Evolutionary conservation across 768 basidiomycete species (phyloP).

Genomic region (Cystofilobasidium capitatum): DNA sequence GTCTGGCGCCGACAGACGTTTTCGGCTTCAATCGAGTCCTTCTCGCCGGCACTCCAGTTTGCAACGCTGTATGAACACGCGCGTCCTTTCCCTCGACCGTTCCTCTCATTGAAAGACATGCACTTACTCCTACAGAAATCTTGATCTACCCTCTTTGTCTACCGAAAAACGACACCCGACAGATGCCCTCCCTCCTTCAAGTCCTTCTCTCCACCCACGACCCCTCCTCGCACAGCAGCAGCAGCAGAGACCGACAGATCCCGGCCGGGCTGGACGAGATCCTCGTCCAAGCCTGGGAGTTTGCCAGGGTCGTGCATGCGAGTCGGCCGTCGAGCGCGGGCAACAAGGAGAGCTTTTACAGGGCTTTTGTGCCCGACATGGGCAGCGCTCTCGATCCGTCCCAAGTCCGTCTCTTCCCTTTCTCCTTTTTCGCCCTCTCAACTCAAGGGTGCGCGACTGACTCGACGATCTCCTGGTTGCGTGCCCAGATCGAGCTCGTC

Average conservation of each 20-base stretch:
- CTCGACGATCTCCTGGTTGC: too few relatives aligned
- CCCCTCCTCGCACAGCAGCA: background rate
- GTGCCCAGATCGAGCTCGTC: constrained; percentile 64
- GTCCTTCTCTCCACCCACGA: constrained; percentile 43
- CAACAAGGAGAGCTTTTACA: constrained; percentile 62
- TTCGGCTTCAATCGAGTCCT: constrained; percentile 69
- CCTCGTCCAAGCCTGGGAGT: constrained; percentile 63
- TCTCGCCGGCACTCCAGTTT: constrained; percentile 59
- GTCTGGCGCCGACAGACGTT: constrained; percentile 88
- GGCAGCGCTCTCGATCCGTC: constrained; percentile 61
- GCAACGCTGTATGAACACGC: constrained; percentile 53
- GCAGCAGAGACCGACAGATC: constrained; percentile 40
- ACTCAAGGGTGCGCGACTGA: too few relatives aligned
- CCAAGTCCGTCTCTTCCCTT: background rate
- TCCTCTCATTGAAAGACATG: background rate
- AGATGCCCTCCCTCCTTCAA: constrained; percentile 56
- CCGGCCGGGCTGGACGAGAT: constrained; percentile 49
- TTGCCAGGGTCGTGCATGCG: constrained; percentile 78
- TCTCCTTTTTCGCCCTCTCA: background rate
- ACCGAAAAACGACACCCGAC: constrained; percentile 31
- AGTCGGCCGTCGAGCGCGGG: constrained; percentile 46
- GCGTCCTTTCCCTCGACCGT: background rate
- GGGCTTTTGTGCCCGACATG: constrained; percentile 75
- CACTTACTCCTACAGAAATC: too few relatives aligned
- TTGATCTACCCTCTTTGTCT: too few relatives aligned